Evolutionary conservation across 163 green algal species (phyloP), one percentile per base, ranked within the genome.

Genomic region (Volvox carteri): DNA sequence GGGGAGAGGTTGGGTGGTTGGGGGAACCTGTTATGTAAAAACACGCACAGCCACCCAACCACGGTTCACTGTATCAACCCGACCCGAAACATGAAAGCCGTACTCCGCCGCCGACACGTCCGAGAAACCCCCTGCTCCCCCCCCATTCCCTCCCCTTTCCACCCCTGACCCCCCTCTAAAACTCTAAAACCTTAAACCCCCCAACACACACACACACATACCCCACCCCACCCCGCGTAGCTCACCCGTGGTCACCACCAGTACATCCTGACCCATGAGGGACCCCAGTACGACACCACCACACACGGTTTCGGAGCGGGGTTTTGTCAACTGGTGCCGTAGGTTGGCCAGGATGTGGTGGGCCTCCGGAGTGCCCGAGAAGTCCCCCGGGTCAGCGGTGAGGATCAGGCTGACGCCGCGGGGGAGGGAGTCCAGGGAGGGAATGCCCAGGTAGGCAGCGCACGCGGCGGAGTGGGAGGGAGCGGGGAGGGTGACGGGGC

Each of bases 181-280:
- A 7, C 28, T 30, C 65, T 44, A 46, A 7, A n/a, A 8, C 65
- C 65, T 74, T 16, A n/a, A 12, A n/a, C 65, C 30, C 65, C 8
- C 65, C 19, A 12, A 70, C 14, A 70, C 58, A 70, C 58, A 70
- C 9, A 37, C 58, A 70, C 9, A 70, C 58, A 70, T 37, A 35
- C n/a, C 42, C 19, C 35, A 52, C n/a, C n/a, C n/a, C n/a, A n/a
- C n/a, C n/a, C n/a, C n/a, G n/a, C n/a, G n/a, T n/a, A n/a, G n/a
- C 76, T 30, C 68, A 93, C 94, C 94, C 37, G 93, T 95, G 1
- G 85, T 93, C 28, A 94, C 90, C 16, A 96, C 86, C 3, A 94
- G 52, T 14, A 93, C 86, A 16, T 73, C 30, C 80, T 92, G 84
- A 2, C 91, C 79, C 90, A 95, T 91, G 1, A 96, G 90, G 0